Evolutionary conservation across 2,329 filamentous ascomycete genomes (phyloP).

Genomic region (Sporothrix dimorphospora): DNA sequence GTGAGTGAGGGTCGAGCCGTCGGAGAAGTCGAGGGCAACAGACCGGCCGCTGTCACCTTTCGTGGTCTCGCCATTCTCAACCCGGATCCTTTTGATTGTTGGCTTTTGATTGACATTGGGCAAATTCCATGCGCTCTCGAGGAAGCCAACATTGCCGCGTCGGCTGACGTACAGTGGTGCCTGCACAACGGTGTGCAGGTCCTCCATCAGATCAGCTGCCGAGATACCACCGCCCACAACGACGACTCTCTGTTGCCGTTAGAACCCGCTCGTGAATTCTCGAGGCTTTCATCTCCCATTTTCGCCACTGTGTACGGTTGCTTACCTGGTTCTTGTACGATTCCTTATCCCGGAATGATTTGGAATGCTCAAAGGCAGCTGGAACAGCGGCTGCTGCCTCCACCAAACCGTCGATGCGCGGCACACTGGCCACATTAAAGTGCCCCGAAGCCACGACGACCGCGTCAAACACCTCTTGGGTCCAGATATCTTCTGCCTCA

Average conservation of each 20-base stretch:
- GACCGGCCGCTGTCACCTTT: too few species aligned
- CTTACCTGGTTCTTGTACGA: not conserved
- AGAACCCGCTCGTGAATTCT: too few species aligned
- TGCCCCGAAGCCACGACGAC: conserved; percentile 48
- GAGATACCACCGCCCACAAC: conserved; percentile 63
- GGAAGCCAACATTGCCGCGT: conserved; percentile 52
- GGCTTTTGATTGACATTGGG: conserved; percentile 50
- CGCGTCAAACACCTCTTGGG: conserved; percentile 45
- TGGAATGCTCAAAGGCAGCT: conserved; percentile 47
- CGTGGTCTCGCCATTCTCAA: conserved; percentile 42
- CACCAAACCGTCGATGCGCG: conserved; percentile 44
- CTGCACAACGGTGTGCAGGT: conserved; percentile 51
- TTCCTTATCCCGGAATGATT: conserved; percentile 32
- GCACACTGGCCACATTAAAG: conserved; percentile 46
- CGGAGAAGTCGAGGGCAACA: conserved; percentile 56
- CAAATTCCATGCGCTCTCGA: conserved; percentile 59
- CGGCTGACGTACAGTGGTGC: conserved; percentile 54
- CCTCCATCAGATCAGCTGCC: conserved; percentile 59
- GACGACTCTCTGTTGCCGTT: conserved; percentile 49
- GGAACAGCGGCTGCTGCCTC: conserved; percentile 44
- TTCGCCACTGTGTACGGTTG: too few species aligned
- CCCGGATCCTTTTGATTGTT: conserved; percentile 54
- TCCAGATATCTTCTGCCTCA: conserved; percentile 44
- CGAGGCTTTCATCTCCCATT: too few species aligned
- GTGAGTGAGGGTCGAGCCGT: conserved; percentile 55